Percentiles rank a stretch among this genome's conserved stretches.
Conservation (phyloP, 768 basidiomycete species). For the Cystofilobasidium bisporidii region DNA sequence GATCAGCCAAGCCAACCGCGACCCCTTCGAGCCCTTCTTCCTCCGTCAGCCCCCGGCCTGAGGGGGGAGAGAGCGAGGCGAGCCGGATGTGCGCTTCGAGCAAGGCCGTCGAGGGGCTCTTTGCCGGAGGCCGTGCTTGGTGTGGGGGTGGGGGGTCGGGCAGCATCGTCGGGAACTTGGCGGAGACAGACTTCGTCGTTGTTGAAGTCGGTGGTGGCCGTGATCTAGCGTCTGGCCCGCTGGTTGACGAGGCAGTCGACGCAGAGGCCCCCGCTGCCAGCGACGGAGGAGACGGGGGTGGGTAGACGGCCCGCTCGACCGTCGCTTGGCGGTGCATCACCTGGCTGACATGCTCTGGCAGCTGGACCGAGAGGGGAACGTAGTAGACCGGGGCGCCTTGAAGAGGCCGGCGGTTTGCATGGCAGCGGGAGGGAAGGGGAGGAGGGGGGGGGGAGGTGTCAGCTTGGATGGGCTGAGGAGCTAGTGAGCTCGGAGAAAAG, state of each 20-base stretch:
- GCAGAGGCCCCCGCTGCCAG: too few relatives aligned
- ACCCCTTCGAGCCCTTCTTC: slow-evolving; percentile 27
- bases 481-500: too few relatives aligned
- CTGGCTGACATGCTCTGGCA: slow-evolving; percentile 52
- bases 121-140: neutral
- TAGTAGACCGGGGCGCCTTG: slow-evolving; percentile 55
- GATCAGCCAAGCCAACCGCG: neutral
- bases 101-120: neutral
- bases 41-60: slow-evolving; percentile 13
- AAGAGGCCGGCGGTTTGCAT: too few relatives aligned
- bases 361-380: slow-evolving; percentile 54
- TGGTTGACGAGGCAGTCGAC: too few relatives aligned
- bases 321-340: slow-evolving; percentile 50
- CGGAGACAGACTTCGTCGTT: neutral
- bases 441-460: too few relatives aligned
- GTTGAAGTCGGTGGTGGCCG: too few relatives aligned
- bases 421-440: too few relatives aligned
- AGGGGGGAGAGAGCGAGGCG: neutral
- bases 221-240: too few relatives aligned
- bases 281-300: slow-evolving; percentile 50
- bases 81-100: slow-evolving; percentile 16
- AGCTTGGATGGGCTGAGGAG: too few relatives aligned
- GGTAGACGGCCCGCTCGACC: slow-evolving; percentile 38
- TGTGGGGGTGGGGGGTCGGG: neutral
- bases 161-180: too few relatives aligned